phyloP scores from a whole-genome alignment of 140 eudicot species.

The Cichorium intybus region DNA sequence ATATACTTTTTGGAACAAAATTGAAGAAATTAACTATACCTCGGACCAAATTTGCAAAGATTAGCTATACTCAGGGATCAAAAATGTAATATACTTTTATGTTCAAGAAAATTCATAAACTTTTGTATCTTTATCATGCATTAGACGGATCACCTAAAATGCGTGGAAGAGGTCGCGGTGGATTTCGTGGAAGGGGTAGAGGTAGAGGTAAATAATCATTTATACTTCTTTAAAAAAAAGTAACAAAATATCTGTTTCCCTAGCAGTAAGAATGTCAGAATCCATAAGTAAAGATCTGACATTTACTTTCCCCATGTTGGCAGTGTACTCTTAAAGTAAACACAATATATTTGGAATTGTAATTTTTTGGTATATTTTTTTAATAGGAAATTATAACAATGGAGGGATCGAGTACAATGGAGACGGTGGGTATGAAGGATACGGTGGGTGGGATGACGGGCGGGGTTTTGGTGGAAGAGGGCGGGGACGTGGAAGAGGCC shows the following conservation, averaged over 20 bases:
- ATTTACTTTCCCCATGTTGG: too few species aligned
- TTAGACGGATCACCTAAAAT: constrained; percentile 34
- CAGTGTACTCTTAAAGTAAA: too few species aligned
- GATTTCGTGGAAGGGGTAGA: constrained; percentile 44
- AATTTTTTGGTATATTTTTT: not conserved
- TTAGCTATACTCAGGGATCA: too few species aligned
- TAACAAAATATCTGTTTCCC: not conserved
- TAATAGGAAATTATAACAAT: constrained; percentile 31
- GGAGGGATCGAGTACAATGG: constrained; percentile 37
- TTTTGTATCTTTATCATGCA: not conserved
- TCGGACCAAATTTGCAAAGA: too few species aligned
- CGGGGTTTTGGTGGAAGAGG: constrained; percentile 27
- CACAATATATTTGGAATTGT: not conserved
- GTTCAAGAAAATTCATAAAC: not conserved
- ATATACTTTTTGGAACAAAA: too few species aligned
- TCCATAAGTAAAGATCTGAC: not conserved
- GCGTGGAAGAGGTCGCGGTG: constrained; percentile 44
- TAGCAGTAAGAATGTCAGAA: too few species aligned
- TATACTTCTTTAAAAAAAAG: not conserved
- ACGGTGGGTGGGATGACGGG: constrained; percentile 27
- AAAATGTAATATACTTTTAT: too few species aligned
- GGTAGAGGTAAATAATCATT: constrained; percentile 33
- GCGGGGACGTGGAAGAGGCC: constrained; percentile 36
- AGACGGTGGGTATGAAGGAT: constrained; percentile 21
- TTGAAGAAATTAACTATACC: too few species aligned